Base-by-base conservation (phyloP, 345 rosid species). In the Gossypium herbaceum region DNA sequence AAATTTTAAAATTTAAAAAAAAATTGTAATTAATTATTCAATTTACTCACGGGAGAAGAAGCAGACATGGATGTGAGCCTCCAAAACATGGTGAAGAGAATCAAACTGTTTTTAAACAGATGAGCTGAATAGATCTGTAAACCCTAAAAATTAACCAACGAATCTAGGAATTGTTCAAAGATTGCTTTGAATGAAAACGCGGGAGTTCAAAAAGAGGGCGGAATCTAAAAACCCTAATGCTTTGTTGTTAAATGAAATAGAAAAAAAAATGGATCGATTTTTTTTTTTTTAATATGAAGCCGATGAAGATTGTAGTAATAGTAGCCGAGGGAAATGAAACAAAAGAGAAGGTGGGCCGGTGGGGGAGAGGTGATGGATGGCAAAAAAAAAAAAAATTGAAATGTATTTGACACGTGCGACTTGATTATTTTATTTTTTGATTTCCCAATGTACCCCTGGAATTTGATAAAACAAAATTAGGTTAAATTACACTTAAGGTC, bases 61-160 rank as follows among this genome's bases (percentile, higher is more conserved):
- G 97, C 83, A 24, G 99, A 96, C 73, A 93, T 84, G 80, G 92
- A 75, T 15, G 98, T 83, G 75, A 96, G 94, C 88, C 93, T 96
- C 99, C 99, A 96, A 51, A 96, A 96, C 99, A 96, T 96, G 82
- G 59, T 74, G 65, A 67, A 45, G 62, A 71, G 16, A 60, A 75
- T 25, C 1, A 19, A 58, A 75, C 71, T 73, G 41, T 34, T 34
- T 34, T 79, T 77, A 52, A 75, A 79, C 77, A 77, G 78, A 68
- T 74, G 55, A 69, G 70, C 69, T 20, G 75, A 48, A 80, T 74
- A 82, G 97, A 91, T 92, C 94, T 86, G 88, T 75, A 68, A 79
- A 77, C 83, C 88, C 88, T 79, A 57, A 81, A 70, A 73, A 73
- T 76, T 47, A 22, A 34, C 79, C 67, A 80, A 79, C 67, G 83